A percentile compares a stretch with the other conserved stretches of the same genome.
Evolutionary conservation across 106 monocot genomes (phyloP).

Genomic region (Posidonia australis): DNA sequence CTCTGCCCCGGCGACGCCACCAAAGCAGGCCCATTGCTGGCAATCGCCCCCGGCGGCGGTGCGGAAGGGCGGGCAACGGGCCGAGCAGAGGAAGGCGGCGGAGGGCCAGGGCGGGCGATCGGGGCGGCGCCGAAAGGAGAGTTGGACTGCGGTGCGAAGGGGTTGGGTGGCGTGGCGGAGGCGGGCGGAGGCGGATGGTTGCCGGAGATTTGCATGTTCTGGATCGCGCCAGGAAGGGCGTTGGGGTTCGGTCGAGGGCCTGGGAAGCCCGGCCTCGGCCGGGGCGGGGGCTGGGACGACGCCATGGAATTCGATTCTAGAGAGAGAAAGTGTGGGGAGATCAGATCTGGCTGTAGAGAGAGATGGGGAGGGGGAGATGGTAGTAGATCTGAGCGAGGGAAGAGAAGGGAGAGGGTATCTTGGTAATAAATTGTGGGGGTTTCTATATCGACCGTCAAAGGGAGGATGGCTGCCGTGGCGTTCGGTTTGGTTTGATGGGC

Average conservation of each 20-base stretch:
- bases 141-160: constrained; percentile 20
- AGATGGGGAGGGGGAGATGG: too few relatives aligned
- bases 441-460: too few relatives aligned
- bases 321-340: neutral
- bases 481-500: too few relatives aligned
- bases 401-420: too few relatives aligned
- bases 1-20: neutral
- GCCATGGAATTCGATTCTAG: constrained; percentile 53
- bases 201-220: constrained; percentile 57
- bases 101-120: constrained; percentile 11
- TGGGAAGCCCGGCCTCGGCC: constrained; percentile 18
- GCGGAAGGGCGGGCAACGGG: constrained; percentile 2
- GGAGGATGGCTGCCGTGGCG: too few relatives aligned
- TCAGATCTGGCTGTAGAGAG: constrained; percentile 3
- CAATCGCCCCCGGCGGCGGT: constrained; percentile 5
- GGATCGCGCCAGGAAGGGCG: constrained; percentile 36
- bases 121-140: constrained; percentile 32
- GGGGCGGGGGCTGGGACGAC: constrained; percentile 26
- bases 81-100: constrained; percentile 4
- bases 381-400: too few relatives aligned
- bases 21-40: constrained; percentile 15
- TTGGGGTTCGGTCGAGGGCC: constrained; percentile 18
- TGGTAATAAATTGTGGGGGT: too few relatives aligned
- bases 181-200: constrained; percentile 21
- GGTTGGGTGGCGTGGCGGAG: constrained; percentile 9